Evolutionary conservation across 179 eudicot genomes (phyloP).

Genomic region (Amaranthus tricolor): DNA sequence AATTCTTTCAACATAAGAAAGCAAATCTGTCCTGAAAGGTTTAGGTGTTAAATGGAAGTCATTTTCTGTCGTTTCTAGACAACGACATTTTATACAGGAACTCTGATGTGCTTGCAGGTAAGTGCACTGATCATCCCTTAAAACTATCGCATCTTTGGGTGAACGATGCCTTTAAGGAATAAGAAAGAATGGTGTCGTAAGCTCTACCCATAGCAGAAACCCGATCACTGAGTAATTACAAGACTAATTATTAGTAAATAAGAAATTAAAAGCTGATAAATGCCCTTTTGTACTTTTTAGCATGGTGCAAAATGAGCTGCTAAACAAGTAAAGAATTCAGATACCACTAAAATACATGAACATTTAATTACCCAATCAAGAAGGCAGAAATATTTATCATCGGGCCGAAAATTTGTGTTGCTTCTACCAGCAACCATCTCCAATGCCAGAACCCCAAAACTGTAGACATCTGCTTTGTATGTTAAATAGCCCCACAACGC

Average conservation of each 20-base stretch:
- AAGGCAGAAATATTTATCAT: constrained; percentile 42
- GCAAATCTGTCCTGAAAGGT: not conserved
- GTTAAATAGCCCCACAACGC: constrained; percentile 51
- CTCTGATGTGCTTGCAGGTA: not conserved
- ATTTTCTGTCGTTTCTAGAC: not conserved
- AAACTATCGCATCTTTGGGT: not conserved
- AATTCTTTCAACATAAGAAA: not conserved
- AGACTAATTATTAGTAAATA: not conserved
- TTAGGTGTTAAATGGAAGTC: not conserved
- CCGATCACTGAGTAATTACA: not conserved
- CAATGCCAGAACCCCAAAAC: constrained; percentile 46
- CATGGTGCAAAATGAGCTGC: not conserved
- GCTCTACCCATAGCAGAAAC: no score
- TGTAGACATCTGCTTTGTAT: constrained; percentile 49
- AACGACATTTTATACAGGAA: not conserved
- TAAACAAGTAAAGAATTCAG: not conserved
- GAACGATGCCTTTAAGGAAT: not conserved
- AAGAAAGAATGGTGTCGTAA: not conserved
- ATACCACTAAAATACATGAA: not conserved
- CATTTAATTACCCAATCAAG: constrained; percentile 41
- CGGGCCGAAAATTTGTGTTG: constrained; percentile 40
- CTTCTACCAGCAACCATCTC: constrained; percentile 44
- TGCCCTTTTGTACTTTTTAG: not conserved
- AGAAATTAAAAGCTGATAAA: not conserved
- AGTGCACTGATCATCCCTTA: not conserved